These are phyloP conservation scores for Plasmopara viticola DNA, from an alignment of 352 stramenopile species.

Conservation along the genomic window DNA sequence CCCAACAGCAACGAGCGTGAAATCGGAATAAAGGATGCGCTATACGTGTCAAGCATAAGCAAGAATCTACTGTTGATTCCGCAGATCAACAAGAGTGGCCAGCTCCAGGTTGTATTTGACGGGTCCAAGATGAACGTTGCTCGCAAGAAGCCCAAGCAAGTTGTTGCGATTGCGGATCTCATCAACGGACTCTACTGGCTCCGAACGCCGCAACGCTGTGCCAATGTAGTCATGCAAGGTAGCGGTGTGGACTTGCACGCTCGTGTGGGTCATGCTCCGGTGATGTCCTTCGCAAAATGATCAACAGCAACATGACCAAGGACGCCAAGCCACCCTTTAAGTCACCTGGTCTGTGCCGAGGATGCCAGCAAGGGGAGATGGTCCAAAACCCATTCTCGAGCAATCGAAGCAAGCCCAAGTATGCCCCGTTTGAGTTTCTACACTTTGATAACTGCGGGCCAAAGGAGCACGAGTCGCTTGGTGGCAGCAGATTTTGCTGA, in stretches of 20 bases:
- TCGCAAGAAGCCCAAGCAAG: not conserved
- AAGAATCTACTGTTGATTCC: not conserved
- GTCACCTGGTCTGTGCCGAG: too few relatives aligned
- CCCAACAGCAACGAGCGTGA: not conserved
- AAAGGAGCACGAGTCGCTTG: too few relatives aligned
- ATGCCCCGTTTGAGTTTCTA: too few relatives aligned
- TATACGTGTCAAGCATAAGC: not conserved
- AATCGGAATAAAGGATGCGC: conserved; percentile 1
- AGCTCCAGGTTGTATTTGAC: too few relatives aligned
- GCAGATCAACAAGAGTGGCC: too few relatives aligned
- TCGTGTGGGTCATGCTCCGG: not conserved
- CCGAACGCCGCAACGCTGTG: not conserved
- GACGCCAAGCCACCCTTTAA: not conserved
- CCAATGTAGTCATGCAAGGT: not conserved
- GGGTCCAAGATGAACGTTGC: not conserved
- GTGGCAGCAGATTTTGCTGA: too few relatives aligned
- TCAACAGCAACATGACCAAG: not conserved
- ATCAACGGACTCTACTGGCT: conserved; percentile 3
- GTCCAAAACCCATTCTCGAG: too few relatives aligned
- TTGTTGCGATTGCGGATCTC: not conserved
- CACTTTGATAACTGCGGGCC: too few relatives aligned
- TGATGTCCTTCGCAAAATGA: not conserved
- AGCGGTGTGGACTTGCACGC: too few relatives aligned
- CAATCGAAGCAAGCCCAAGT: too few relatives aligned
- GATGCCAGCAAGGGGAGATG: too few relatives aligned